Evolutionary conservation across 2,329 filamentous ascomycete genomes (phyloP), one percentile per base, ranked within the genome.

Genomic region (Neonectria punicea): DNA sequence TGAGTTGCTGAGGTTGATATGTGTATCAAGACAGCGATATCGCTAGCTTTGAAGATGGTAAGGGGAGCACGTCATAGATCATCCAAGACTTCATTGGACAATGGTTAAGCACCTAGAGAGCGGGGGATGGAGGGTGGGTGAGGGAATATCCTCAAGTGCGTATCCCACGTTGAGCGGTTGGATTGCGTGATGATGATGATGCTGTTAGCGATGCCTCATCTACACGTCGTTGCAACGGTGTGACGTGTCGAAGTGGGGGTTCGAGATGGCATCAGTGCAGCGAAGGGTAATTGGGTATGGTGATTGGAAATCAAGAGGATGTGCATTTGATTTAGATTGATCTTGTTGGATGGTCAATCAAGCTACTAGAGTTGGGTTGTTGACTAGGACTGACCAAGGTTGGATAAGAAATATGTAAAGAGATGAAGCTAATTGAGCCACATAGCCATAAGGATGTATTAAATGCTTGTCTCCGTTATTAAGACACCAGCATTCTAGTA

Each of bases 201-300:
- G 32, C 47, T 54, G 57, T 46, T 50, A 34, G 46, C 47, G 59
- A 47, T 36, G 16, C 30, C n/a, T 5, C 39, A 36, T 39, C n/a
- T 53, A 62, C 43, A 49, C 50, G 41, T 4, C 44, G 44, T 39
- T 61, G 44, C 46, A 34, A 43, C 36, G 46, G 41, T 53, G 44
- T 59, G 63, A 66, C 64, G 64, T 66, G 63, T 63, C 64, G 43
- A 53, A 39, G 43, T 20, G 43, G 53, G 63, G 60, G 53, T 55
- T 25, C 13, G 16, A 18, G 10, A 18, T 14, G n/a, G 7, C n/a
- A 58, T 53, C 41, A 44, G 39, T 13, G 14, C 14, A 25, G 13
- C 25, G 16, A 36, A 20, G 6, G 18, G 3, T 25, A 6, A 25
- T 30, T 10, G 6, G 5, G 2, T 7, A n/a, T 20, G 2, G 8